These are phyloP conservation scores for Arabidopsis lyrata DNA, from an alignment of 441 rosid species.

Conservation along the genomic window DNA sequence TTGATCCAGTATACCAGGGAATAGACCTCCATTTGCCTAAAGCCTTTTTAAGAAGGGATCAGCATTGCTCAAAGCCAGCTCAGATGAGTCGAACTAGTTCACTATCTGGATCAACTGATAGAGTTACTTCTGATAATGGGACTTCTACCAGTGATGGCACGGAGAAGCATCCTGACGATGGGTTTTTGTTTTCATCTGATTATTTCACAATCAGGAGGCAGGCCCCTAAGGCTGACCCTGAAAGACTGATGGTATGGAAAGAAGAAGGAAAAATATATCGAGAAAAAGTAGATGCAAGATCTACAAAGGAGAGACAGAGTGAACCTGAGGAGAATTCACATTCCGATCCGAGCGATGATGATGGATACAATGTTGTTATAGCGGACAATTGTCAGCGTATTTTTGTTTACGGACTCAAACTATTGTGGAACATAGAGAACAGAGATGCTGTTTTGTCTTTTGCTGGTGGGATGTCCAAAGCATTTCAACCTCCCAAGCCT, in stretches of 20 bases:
- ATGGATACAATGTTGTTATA: conserved; percentile 88
- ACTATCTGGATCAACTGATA: conserved; percentile 65
- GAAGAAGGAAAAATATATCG: conserved; percentile 93
- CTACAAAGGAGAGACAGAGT: conserved; percentile 80
- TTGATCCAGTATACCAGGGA: conserved; percentile 96
- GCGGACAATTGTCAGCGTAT: conserved; percentile 96
- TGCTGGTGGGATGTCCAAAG: conserved; percentile 94
- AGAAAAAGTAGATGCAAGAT: conserved; percentile 87
- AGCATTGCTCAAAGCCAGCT: conserved; percentile 60
- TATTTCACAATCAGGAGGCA: conserved; percentile 97
- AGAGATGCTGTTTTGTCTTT: conserved; percentile 98
- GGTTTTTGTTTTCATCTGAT: conserved; percentile 92
- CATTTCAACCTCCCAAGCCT: conserved; percentile 88
- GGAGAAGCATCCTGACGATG: conserved; percentile 90
- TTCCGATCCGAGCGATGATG: conserved; percentile 96
- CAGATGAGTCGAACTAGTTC: conserved; percentile 64
- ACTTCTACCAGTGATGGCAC: conserved; percentile 43
- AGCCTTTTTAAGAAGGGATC: conserved; percentile 66
- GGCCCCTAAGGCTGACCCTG: conserved; percentile 93
- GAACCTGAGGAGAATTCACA: conserved; percentile 82
- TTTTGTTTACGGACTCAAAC: conserved; percentile 93
- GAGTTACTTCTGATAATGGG: conserved; percentile 61
- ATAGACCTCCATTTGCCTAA: conserved; percentile 87
- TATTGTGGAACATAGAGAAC: conserved; percentile 88
- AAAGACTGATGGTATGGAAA: conserved; percentile 92